A percentile compares a stretch with the other conserved stretches of the same genome.
Evolutionary conservation across 129 eudicot species (phyloP).

Genomic region (Helianthus tuberosus): DNA sequence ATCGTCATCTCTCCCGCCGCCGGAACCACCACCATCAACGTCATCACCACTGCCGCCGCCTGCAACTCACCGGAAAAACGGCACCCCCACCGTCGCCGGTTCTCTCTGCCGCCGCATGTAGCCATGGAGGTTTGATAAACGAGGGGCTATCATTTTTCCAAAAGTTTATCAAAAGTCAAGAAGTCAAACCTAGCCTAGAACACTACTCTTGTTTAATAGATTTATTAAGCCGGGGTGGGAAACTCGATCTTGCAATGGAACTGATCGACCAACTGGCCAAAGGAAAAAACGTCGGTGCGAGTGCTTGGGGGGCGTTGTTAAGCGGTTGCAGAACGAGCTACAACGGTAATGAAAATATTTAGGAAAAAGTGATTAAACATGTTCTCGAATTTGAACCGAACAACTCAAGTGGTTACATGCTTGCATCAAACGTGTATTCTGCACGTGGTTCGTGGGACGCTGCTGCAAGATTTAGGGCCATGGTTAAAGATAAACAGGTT

Average conservation of each 20-base stretch:
- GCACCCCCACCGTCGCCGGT: no score
- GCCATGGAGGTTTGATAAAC: constrained; percentile 76
- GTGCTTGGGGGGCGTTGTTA: constrained; percentile 83
- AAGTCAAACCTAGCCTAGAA: constrained; percentile 47
- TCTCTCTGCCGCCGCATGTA: no score
- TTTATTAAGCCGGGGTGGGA: constrained; percentile 74
- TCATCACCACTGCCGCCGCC: no score
- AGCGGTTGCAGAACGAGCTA: constrained; percentile 61
- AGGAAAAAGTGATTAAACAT: constrained; percentile 36
- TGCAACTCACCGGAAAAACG: no score
- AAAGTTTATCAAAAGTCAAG: constrained; percentile 45
- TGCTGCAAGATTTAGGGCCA: constrained; percentile 60
- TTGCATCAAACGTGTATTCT: constrained; percentile 74
- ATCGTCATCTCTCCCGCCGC: no score
- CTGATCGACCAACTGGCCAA: constrained; percentile 44
- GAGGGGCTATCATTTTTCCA: constrained; percentile 63
- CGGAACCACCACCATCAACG: no score
- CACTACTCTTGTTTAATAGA: constrained; percentile 87
- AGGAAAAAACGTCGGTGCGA: constrained; percentile 42
- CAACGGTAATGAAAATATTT: constrained; percentile 36
- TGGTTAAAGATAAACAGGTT: constrained; percentile 58
- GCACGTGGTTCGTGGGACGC: constrained; percentile 59
- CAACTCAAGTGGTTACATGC: constrained; percentile 70
- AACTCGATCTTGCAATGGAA: constrained; percentile 63
- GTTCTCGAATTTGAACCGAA: constrained; percentile 76